Conservation (phyloP, 192 early-diverging fungal species). For the Podila clonocystis region DNA sequence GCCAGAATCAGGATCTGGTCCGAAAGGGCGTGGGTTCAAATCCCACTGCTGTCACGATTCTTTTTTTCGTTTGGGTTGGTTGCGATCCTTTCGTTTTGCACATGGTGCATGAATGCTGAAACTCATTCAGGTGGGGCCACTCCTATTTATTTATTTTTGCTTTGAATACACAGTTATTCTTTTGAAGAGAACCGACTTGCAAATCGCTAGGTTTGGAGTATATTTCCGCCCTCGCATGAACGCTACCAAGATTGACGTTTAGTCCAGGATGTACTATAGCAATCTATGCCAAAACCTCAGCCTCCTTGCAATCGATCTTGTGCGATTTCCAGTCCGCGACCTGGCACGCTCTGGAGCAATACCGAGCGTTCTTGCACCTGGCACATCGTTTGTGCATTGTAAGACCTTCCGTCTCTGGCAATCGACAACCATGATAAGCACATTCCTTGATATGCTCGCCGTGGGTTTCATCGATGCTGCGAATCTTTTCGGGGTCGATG, state of each 20-base stretch:
- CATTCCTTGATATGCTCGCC: background rate
- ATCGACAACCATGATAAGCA: background rate
- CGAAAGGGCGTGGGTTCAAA: slow-evolving; percentile 5
- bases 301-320: slow-evolving; percentile 1
- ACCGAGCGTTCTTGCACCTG: slow-evolving; percentile 4
- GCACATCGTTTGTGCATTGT: background rate
- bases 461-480: background rate
- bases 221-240: too few species aligned
- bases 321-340: background rate
- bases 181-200: too few species aligned
- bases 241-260: too few species aligned
- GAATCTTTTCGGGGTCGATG: slow-evolving; percentile 8
- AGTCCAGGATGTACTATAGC: too few species aligned
- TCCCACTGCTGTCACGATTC: slow-evolving; percentile 1
- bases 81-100: too few species aligned
- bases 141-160: too few species aligned
- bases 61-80: background rate
- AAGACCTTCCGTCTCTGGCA: background rate
- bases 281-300: background rate
- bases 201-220: too few species aligned
- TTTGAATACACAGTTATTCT: too few species aligned
- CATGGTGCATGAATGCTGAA: too few species aligned
- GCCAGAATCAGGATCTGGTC: slow-evolving; percentile 5
- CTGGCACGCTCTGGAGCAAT: slow-evolving; percentile 6
- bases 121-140: too few species aligned